These are phyloP conservation scores for Microthlaspi erraticum DNA, from an alignment of 345 rosid species.

Conservation along the genomic window DNA sequence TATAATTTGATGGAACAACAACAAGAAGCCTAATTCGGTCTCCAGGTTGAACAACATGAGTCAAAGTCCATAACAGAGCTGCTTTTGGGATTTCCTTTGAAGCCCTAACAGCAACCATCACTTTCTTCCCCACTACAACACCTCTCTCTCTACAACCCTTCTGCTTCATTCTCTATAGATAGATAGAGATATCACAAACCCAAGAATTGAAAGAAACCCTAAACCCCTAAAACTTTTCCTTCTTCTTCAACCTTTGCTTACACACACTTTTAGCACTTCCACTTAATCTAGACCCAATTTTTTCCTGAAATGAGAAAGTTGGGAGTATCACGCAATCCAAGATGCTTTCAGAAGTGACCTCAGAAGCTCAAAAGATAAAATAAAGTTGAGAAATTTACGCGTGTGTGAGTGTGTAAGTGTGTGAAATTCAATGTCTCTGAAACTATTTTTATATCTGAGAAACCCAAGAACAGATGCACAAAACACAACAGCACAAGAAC, in stretches of 20 bases:
- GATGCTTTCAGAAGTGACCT: constrained; percentile 40
- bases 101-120: constrained; percentile 85
- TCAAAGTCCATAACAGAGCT: constrained; percentile 87
- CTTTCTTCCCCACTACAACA: constrained; percentile 65
- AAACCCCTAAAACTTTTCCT: constrained; percentile 13
- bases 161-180: constrained; percentile 50
- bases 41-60: constrained; percentile 93
- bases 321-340: constrained; percentile 58
- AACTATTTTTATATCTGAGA: constrained; percentile 24
- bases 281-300: constrained; percentile 49
- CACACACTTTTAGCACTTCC: constrained; percentile 31
- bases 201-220: neutral
- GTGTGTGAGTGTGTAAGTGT: constrained; percentile 41
- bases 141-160: constrained; percentile 58
- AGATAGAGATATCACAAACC: constrained; percentile 10
- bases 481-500: constrained; percentile 47
- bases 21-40: constrained; percentile 86
- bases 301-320: constrained; percentile 43
- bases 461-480: constrained; percentile 48
- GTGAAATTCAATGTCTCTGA: constrained; percentile 43
- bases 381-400: constrained; percentile 43
- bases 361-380: neutral
- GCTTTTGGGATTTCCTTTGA: constrained; percentile 84
- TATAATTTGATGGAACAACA: constrained; percentile 70
- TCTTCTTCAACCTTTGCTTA: constrained; percentile 17